phyloP scores from a whole-genome alignment of 257 asterid genomes.

The Ligustrum vulgare region DNA sequence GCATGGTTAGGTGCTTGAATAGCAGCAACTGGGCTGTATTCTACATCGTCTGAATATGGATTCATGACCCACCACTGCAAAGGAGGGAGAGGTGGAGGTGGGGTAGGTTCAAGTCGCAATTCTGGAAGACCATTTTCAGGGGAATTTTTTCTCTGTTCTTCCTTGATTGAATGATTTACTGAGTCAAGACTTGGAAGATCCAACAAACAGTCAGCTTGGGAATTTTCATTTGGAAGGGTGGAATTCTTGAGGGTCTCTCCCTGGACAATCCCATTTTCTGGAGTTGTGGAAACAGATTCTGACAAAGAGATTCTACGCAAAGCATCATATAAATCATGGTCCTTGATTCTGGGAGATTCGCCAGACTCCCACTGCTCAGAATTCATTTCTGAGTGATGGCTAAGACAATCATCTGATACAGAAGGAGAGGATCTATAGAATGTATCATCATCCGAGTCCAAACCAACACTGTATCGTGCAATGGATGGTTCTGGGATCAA shows the following conservation, averaged over 20 bases:
- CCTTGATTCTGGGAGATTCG: constrained; percentile 67
- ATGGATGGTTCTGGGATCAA: constrained; percentile 75
- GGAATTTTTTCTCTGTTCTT: constrained; percentile 38
- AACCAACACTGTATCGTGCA: constrained; percentile 47
- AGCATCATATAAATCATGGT: constrained; percentile 67
- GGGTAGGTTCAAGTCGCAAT: constrained; percentile 26
- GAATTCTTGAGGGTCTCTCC: constrained; percentile 32
- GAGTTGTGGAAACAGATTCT: constrained; percentile 53
- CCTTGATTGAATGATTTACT: constrained; percentile 43
- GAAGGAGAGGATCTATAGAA: constrained; percentile 84
- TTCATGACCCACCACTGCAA: constrained; percentile 49
- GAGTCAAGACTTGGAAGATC: constrained; percentile 66
- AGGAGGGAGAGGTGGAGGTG: constrained; percentile 75
- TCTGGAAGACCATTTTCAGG: constrained; percentile 28
- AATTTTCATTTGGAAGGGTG: constrained; percentile 40
- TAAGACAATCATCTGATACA: constrained; percentile 66
- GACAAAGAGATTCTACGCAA: constrained; percentile 63
- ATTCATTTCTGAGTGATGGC: constrained; percentile 69
- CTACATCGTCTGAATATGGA: constrained; percentile 34
- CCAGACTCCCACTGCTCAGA: constrained; percentile 89
- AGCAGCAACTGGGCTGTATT: constrained; percentile 27
- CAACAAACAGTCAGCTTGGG: constrained; percentile 42
- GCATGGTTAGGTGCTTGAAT: constrained; percentile 37
- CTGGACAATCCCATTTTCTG: constrained; percentile 40
- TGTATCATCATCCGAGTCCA: constrained; percentile 88